Conservation (phyloP, 768 basidiomycete genomes). For the Trametes gibbosa region DNA sequence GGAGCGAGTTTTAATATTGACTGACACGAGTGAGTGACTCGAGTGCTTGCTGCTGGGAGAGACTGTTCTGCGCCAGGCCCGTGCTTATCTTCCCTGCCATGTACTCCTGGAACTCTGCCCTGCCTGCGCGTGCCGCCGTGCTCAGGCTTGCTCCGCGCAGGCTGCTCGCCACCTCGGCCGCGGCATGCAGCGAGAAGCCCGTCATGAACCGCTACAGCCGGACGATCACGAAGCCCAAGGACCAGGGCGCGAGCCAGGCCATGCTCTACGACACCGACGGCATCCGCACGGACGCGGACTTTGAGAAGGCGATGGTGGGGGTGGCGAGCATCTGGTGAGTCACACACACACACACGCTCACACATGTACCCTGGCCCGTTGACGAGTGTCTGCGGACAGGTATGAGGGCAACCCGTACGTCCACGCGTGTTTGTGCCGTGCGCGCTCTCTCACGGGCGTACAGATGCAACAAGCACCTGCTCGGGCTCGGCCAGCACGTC, state of each 20-base stretch:
- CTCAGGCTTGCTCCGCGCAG: constrained; percentile 13
- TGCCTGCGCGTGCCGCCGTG: constrained; percentile 10
- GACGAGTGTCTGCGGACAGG: constrained; percentile 63
- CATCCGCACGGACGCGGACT: constrained; percentile 74
- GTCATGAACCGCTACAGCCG: constrained; percentile 67
- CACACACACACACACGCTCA: constrained; percentile 18
- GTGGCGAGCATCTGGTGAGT: constrained; percentile 93
- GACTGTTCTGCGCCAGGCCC: background rate
- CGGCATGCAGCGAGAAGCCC: constrained; percentile 25
- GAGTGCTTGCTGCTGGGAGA: background rate
- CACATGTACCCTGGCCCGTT: too few relatives aligned
- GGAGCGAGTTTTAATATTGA: too few relatives aligned
- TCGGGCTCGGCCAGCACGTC: constrained; percentile 83
- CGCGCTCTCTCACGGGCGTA: background rate
- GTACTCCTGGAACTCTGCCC: constrained; percentile 12
- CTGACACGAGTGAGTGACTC: background rate
- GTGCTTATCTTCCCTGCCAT: constrained; percentile 2
- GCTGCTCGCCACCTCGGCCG: constrained; percentile 15
- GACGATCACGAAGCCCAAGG: constrained; percentile 85
- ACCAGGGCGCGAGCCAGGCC: constrained; percentile 96
- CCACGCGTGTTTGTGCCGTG: background rate
- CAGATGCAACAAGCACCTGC: constrained; percentile 94
- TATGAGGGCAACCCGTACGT: constrained; percentile 98
- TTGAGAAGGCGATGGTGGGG: constrained; percentile 96
- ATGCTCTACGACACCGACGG: constrained; percentile 99